Conservation (phyloP, 148 eudicot genomes). For the Nepenthes mirabilis region DNA sequence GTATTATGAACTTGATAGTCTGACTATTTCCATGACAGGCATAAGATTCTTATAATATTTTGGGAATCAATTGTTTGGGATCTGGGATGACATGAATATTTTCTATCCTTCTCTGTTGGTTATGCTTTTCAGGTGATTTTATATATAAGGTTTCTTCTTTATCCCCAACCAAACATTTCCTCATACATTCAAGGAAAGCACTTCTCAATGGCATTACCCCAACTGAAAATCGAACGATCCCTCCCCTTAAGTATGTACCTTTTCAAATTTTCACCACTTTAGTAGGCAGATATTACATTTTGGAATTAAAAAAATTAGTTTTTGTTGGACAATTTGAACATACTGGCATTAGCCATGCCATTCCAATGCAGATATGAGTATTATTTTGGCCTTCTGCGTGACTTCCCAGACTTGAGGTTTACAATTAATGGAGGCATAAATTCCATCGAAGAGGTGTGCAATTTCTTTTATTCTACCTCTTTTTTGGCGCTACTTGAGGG, state of each 20-base stretch:
- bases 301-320: neutral
- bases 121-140: constrained; percentile 60
- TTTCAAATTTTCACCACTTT: neutral
- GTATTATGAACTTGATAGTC: no score
- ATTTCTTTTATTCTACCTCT: neutral
- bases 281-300: neutral
- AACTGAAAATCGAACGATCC: constrained; percentile 78
- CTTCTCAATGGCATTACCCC: constrained; percentile 97
- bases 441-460: constrained; percentile 67
- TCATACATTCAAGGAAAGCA: constrained; percentile 94
- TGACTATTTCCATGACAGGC: neutral
- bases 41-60: neutral
- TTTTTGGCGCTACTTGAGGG: neutral
- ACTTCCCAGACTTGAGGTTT: constrained; percentile 83
- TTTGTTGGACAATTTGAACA: neutral
- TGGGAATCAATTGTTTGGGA: neutral
- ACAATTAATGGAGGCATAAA: constrained; percentile 93
- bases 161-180: constrained; percentile 90
- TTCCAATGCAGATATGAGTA: constrained; percentile 69
- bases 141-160: constrained; percentile 88
- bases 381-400: constrained; percentile 83
- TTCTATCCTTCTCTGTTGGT: neutral
- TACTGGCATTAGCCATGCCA: neutral
- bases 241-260: constrained; percentile 76
- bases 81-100: neutral